Evolutionary conservation across 2,329 filamentous ascomycete species (phyloP).

Genomic region (Nannizzia gypsea): DNA sequence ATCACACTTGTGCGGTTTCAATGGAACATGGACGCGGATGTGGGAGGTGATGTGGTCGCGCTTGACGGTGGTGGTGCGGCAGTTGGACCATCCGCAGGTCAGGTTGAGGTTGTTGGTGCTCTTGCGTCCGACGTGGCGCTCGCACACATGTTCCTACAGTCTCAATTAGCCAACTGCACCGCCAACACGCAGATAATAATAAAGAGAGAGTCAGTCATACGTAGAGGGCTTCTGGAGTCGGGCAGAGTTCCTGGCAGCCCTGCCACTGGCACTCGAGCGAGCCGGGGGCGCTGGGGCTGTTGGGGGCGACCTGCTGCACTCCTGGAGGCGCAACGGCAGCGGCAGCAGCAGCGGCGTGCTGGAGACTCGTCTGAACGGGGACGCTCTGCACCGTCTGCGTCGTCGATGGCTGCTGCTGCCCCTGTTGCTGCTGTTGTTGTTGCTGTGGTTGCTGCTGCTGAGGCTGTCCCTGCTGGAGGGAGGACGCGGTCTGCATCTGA

Average conservation of each 20-base stretch:
- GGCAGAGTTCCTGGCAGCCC: constrained; percentile 48
- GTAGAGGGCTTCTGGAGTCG: constrained; percentile 50
- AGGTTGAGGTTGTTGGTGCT: constrained; percentile 97
- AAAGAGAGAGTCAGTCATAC: constrained; percentile 30
- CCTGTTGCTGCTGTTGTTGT: neutral
- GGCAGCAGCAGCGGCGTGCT: constrained; percentile 23
- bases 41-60: constrained; percentile 98
- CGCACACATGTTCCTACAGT: constrained; percentile 91
- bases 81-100: constrained; percentile 94
- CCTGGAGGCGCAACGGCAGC: constrained; percentile 28
- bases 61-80: constrained; percentile 93
- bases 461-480: constrained; percentile 13
- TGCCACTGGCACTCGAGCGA: constrained; percentile 49
- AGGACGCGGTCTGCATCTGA: constrained; percentile 8
- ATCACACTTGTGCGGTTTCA: constrained; percentile 98
- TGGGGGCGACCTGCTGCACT: constrained; percentile 16
- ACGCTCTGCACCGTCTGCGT: constrained; percentile 14
- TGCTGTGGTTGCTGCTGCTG: constrained; percentile 5
- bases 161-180: neutral
- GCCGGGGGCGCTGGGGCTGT: constrained; percentile 23
- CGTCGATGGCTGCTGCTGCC: constrained; percentile 13
- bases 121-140: constrained; percentile 96
- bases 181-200: neutral
- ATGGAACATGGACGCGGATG: constrained; percentile 93
- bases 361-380: constrained; percentile 20